Evolutionary conservation across 768 basidiomycete genomes (phyloP).

Genomic region (Cytidiella melzeri): DNA sequence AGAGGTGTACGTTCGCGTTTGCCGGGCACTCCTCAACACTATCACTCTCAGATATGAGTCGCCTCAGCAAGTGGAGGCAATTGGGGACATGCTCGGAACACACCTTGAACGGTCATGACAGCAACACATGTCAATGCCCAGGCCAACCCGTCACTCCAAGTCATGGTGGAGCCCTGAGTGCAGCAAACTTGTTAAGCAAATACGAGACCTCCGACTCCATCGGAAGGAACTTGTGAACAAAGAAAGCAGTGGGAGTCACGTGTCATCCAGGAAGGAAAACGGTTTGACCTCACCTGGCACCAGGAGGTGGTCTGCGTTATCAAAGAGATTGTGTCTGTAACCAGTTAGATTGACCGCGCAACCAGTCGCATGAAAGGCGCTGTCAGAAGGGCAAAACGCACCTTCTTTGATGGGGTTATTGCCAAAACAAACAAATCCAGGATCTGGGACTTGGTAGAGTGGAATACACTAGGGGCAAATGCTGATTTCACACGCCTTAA

Average conservation of each 20-base stretch:
- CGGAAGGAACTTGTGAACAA: not conserved
- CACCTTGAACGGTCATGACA: not conserved
- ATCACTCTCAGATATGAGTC: too few species aligned
- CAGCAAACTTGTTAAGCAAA: too few species aligned
- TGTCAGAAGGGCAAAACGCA: constrained; percentile 1
- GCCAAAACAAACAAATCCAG: constrained; percentile 1
- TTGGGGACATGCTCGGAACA: not conserved
- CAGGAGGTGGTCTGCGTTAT: not conserved
- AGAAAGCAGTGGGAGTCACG: not conserved
- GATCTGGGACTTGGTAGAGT: constrained; percentile 8
- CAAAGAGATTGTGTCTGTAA: not conserved
- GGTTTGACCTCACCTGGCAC: not conserved
- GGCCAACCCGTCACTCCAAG: not conserved
- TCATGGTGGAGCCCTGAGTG: too few species aligned
- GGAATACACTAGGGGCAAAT: too few species aligned
- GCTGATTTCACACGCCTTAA: too few species aligned
- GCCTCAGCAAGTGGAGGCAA: too few species aligned
- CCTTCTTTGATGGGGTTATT: constrained; percentile 5
- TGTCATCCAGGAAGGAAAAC: not conserved
- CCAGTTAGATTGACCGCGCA: not conserved
- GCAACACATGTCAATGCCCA: not conserved
- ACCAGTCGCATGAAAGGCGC: not conserved
- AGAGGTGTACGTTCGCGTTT: not conserved
- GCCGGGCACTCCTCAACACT: too few species aligned
- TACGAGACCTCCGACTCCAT: not conserved